Evolutionary conservation across 352 stramenopile species (phyloP).

Genomic region (Globisporangium paddicum): DNA sequence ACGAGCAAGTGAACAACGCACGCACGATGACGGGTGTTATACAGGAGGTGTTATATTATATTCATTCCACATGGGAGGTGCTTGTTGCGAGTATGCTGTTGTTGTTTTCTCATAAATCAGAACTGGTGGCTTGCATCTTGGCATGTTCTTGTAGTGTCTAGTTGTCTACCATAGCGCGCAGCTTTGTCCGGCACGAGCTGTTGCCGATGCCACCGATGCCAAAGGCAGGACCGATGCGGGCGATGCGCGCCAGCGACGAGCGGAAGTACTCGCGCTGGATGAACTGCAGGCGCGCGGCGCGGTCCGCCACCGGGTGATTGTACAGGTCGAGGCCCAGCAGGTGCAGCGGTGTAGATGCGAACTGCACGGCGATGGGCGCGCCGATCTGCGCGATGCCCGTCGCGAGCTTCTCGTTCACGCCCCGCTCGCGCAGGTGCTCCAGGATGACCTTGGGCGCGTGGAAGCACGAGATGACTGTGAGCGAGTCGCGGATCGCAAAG

Average conservation of each 20-base stretch:
- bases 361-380: conserved; percentile 80
- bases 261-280: conserved; percentile 80
- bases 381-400: conserved; percentile 68
- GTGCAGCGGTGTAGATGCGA: conserved; percentile 89
- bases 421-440: conserved; percentile 44
- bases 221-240: conserved; percentile 85
- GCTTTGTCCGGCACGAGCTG: conserved; percentile 43
- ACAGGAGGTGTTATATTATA: conserved; percentile 2
- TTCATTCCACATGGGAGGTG: neutral
- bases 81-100: neutral
- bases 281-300: conserved; percentile 47
- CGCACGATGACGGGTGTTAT: neutral
- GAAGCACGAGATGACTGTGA: conserved; percentile 86
- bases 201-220: conserved; percentile 89
- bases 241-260: conserved; percentile 78
- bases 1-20: too few species aligned
- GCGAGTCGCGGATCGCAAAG: conserved; percentile 81
- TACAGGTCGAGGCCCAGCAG: conserved; percentile 87
- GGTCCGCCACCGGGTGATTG: conserved; percentile 57
- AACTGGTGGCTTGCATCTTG: neutral
- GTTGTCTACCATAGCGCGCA: conserved; percentile 38
- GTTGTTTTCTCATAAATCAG: conserved; percentile 5
- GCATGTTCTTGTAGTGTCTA: neutral
- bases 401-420: conserved; percentile 44
- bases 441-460: conserved; percentile 75